Conservation (phyloP, 495 filamentous ascomycete species). For the Podospora tetraspora region DNA sequence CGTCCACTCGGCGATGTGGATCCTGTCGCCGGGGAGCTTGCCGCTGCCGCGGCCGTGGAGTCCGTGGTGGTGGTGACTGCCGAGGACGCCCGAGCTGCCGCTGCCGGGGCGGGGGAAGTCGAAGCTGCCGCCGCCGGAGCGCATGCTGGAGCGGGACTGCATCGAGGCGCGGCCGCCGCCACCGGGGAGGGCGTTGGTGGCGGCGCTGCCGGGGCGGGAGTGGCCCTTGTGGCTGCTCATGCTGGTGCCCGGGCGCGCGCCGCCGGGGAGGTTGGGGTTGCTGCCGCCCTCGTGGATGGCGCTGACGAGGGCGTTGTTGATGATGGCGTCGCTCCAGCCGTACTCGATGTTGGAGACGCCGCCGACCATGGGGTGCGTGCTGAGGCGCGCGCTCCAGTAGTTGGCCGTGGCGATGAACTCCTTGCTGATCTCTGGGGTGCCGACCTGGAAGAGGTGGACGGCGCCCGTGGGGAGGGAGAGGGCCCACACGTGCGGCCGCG, state of each 20-base stretch:
- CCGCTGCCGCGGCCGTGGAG: conserved; percentile 7
- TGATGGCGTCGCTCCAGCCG: conserved; percentile 87
- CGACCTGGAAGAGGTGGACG: conserved; percentile 95
- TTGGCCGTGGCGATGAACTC: conserved; percentile 95
- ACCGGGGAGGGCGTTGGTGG: conserved; percentile 24
- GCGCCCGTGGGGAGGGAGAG: conserved; percentile 88
- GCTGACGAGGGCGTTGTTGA: conserved; percentile 65
- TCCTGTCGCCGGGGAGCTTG: conserved; percentile 77
- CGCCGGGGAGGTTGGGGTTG: conserved; percentile 16
- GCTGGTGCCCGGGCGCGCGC: conserved; percentile 19
- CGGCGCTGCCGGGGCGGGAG: conserved; percentile 43
- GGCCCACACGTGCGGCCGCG: conserved; percentile 89
- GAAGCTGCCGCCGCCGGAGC: conserved; percentile 36
- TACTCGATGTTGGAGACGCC: conserved; percentile 97
- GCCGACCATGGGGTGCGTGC: conserved; percentile 85
- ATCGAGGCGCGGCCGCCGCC: conserved; percentile 32
- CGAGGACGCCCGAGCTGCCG: conserved; percentile 64
- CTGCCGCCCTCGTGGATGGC: conserved; percentile 40
- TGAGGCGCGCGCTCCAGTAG: conserved; percentile 93
- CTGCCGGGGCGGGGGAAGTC: conserved; percentile 41
- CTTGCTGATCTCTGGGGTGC: conserved; percentile 87
- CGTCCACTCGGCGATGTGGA: conserved; percentile 85
- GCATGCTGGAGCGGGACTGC: conserved; percentile 40
- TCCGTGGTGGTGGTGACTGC: conserved; percentile 33
- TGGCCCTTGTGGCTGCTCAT: conserved; percentile 28